phyloP scores from a whole-genome alignment of 2,329 filamentous ascomycete species.

The Rosellinia necatrix region DNA sequence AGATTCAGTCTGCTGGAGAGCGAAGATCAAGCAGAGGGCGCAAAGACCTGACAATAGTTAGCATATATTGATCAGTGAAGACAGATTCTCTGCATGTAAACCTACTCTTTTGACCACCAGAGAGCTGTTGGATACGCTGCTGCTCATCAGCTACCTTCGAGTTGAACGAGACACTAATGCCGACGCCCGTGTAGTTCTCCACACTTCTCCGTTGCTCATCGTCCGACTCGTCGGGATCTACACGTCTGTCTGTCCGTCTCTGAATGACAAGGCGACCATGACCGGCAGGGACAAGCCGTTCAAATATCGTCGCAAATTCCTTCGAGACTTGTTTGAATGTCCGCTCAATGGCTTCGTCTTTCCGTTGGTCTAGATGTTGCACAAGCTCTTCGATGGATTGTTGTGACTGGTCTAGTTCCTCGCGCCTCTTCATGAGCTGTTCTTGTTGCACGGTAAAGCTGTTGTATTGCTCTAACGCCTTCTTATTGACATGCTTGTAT shows the following conservation, averaged over 20 bases:
- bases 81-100: constrained; percentile 25
- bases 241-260: constrained; percentile 77
- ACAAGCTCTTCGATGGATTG: constrained; percentile 91
- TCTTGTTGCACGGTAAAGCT: constrained; percentile 94
- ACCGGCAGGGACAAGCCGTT: constrained; percentile 91
- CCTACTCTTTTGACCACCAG: constrained; percentile 95
- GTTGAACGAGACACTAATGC: constrained; percentile 98
- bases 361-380: constrained; percentile 87
- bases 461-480: constrained; percentile 98
- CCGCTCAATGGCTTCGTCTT: constrained; percentile 96
- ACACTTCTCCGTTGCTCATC: constrained; percentile 73
- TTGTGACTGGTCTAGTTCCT: constrained; percentile 86
- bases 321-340: constrained; percentile 98
- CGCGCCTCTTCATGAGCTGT: constrained; percentile 78
- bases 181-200: constrained; percentile 95
- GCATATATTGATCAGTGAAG: constrained; percentile 10
- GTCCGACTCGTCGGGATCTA: constrained; percentile 67
- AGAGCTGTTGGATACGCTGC: constrained; percentile 95
- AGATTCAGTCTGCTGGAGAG: constrained; percentile 96
- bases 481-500: constrained; percentile 98
- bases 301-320: constrained; percentile 91
- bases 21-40: constrained; percentile 96
- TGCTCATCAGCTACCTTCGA: constrained; percentile 94
- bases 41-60: constrained; percentile 70
- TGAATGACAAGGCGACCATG: constrained; percentile 92